Percentiles rank a stretch among this genome's conserved stretches.
These are phyloP conservation scores for Tetrahymena elliotti DNA, from an alignment of 73 alveolate genomes.

Conservation along the genomic window DNA sequence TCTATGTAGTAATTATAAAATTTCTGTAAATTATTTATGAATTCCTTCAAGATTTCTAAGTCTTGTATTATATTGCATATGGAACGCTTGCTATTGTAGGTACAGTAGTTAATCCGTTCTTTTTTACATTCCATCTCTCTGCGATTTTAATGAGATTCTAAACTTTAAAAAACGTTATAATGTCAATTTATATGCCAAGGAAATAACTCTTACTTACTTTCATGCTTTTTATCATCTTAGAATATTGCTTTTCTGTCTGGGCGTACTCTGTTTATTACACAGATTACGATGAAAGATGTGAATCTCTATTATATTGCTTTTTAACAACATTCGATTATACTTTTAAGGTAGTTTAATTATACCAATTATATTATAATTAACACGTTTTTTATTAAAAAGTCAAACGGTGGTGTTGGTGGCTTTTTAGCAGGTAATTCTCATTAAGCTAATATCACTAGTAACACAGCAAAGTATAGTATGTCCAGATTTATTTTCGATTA, in stretches of 20 bases:
- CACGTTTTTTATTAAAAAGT: neutral
- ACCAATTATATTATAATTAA: neutral
- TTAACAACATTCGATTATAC: constrained; percentile 76
- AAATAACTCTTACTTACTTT: constrained; percentile 80
- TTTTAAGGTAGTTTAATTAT: constrained; percentile 55
- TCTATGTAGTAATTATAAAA: neutral
- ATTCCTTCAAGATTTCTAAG: constrained; percentile 49
- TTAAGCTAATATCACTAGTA: neutral
- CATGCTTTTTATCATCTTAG: constrained; percentile 71
- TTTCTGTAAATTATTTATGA: neutral
- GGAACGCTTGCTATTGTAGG: constrained; percentile 84
- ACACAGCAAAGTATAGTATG: constrained; percentile 52
- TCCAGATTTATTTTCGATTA: constrained; percentile 82
- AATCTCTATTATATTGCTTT: constrained; percentile 66
- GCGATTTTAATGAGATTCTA: constrained; percentile 76
- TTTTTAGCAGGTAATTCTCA: constrained; percentile 41
- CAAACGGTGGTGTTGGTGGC: constrained; percentile 82
- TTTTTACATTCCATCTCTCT: constrained; percentile 78
- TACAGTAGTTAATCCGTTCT: constrained; percentile 63
- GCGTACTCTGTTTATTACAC: constrained; percentile 69
- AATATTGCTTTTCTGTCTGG: constrained; percentile 75
- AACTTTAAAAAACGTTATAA: constrained; percentile 80
- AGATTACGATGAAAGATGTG: constrained; percentile 78
- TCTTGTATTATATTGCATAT: constrained; percentile 66
- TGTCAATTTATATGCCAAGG: constrained; percentile 76